Conservation (phyloP, 805 yeast species). For the Candida sphagnicola region DNA sequence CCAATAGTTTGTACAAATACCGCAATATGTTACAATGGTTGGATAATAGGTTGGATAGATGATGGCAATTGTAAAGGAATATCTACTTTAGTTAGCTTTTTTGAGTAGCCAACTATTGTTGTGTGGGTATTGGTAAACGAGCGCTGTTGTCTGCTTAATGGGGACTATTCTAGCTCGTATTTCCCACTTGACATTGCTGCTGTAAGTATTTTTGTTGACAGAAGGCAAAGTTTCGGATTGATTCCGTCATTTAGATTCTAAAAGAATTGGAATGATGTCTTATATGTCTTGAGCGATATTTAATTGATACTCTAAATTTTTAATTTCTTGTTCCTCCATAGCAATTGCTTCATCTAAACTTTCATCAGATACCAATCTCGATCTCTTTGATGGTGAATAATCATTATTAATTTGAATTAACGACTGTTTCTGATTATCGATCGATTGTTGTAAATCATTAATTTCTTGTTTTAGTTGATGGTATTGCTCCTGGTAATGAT, state of each 20-base stretch:
- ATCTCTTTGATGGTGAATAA: constrained; percentile 7
- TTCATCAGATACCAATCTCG: constrained; percentile 14
- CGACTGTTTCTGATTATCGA: constrained; percentile 42
- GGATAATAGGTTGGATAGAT: too few relatives aligned
- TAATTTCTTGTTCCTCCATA: constrained; percentile 45
- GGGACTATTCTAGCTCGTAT: background rate
- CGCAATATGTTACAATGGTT: too few relatives aligned
- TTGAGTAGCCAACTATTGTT: too few relatives aligned
- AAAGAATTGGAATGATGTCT: background rate
- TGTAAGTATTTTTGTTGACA: background rate
- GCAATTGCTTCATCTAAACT: constrained; percentile 38
- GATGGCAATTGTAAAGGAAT: too few relatives aligned
- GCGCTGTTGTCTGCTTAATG: too few relatives aligned
- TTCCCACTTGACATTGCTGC: background rate
- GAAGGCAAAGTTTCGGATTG: background rate
- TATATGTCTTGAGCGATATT: constrained; percentile 1
- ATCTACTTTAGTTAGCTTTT: too few relatives aligned
- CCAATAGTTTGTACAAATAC: too few relatives aligned
- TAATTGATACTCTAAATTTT: constrained; percentile 28
- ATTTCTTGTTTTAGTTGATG: constrained; percentile 34
- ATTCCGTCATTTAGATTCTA: background rate
- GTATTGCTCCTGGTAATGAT: constrained; percentile 38
- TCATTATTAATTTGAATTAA: constrained; percentile 24
- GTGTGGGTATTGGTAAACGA: too few relatives aligned
- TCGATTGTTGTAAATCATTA: constrained; percentile 36